phyloP scores from a whole-genome alignment of 805 yeast species.

The Torulaspora franciscae region DNA sequence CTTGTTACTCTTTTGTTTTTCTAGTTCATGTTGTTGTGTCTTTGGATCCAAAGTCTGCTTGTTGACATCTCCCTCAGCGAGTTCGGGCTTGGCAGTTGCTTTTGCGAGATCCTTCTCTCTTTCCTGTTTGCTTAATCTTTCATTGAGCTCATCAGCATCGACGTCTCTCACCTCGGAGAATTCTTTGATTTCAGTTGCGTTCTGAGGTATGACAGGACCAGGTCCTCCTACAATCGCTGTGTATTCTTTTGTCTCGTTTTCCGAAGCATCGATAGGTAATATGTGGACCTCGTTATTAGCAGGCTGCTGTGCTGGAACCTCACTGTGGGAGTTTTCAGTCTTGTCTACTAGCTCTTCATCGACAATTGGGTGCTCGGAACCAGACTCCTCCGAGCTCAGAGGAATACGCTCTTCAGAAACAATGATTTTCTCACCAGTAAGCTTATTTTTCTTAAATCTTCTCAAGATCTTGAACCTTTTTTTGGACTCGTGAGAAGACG shows the following conservation, averaged over 20 bases:
- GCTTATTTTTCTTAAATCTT: constrained; percentile 38
- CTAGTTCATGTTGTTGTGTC: constrained; percentile 23
- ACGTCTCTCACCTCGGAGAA: constrained; percentile 54
- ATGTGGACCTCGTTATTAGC: constrained; percentile 35
- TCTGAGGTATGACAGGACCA: constrained; percentile 51
- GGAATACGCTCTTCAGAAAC: constrained; percentile 24
- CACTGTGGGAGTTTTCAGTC: not conserved
- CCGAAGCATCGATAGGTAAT: constrained; percentile 41
- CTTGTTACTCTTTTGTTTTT: constrained; percentile 20
- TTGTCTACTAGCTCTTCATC: constrained; percentile 19
- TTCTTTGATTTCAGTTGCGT: constrained; percentile 61
- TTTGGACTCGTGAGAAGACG: constrained; percentile 16
- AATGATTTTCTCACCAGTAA: constrained; percentile 40
- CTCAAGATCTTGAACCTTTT: constrained; percentile 37
- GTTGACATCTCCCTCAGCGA: constrained; percentile 6
- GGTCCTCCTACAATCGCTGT: constrained; percentile 54
- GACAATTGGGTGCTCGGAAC: constrained; percentile 13
- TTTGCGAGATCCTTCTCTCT: constrained; percentile 10
- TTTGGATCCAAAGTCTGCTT: constrained; percentile 17
- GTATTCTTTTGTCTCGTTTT: constrained; percentile 42
- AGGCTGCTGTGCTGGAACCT: constrained; percentile 11
- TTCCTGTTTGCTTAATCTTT: constrained; percentile 30
- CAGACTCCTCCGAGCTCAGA: constrained; percentile 18
- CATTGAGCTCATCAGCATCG: constrained; percentile 56
- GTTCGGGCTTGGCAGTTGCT: constrained; percentile 7